Base-by-base conservation (phyloP, 768 basidiomycete species). In the Tylopilus intermedius region DNA sequence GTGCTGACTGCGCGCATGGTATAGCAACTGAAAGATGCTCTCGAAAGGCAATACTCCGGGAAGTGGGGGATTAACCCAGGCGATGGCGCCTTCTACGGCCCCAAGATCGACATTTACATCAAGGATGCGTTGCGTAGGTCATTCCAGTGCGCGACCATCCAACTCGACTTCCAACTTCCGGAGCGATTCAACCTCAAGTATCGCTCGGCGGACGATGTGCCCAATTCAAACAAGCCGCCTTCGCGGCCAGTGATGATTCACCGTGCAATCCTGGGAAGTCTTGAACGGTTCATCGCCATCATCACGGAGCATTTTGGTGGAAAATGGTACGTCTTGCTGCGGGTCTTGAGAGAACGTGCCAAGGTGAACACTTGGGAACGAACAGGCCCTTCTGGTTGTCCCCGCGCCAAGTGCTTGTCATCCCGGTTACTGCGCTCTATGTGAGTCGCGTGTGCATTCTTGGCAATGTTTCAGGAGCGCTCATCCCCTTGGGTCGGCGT, bases 81-180 rank as follows among this genome's bases (percentile, higher is more conserved):
- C 42, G 96, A 99, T 63, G 96, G 96, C 46, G 96, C 96, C 9
- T 99, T 99, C 80, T 99, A 99, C 72, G 96, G 96, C 0, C 96
- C 96, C 58, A 98, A 98, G 77, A 95, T 97, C 64, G 96, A 98
- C 71, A 95, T 99, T 74, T 92, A 89, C 54, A 88, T 98, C 67
- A 82, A 84, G 24, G 96, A 99, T 62, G 94, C 96, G 0, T 77
- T 98, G 22, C 82, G 79, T 35, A 84, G 96, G 43, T 91, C 92
- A 22, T 95, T 93, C 84, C 96, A 99, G 71, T 98, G 95, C 64
- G 96, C 94, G 38, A 98, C 96, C 2, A 97, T 98, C 70, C 90
- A 98, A 72, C 88, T 99, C 53, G 95, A 98, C 74, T 99, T 97
- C 83, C 93, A 99, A 71, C 82, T 99, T 1, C 96, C 96, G 9